phyloP scores from a whole-genome alignment of 148 eudicot species.

The Agrostemma githago region DNA sequence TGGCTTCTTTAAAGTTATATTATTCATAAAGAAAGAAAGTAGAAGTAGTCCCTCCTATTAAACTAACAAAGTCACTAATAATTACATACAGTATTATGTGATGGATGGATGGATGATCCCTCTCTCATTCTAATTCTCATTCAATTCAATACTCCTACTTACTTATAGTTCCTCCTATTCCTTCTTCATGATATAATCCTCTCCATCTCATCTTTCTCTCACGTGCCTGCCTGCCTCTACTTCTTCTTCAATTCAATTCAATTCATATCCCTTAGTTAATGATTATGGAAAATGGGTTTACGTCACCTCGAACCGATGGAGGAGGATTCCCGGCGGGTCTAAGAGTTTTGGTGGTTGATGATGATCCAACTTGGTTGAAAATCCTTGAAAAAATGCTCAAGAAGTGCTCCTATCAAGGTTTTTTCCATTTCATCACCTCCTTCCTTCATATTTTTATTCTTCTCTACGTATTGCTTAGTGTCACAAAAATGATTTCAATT shows the following conservation, averaged over 20 bases:
- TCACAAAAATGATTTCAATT: too few relatives aligned
- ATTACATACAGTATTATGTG: too few relatives aligned
- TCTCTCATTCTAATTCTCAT: too few relatives aligned
- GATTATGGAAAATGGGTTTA: constrained; percentile 56
- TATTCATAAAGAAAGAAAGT: too few relatives aligned
- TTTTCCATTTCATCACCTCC: background rate
- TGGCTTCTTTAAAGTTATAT: background rate
- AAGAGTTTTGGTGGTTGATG: constrained; percentile 90
- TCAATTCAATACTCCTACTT: background rate
- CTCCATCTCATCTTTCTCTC: constrained; percentile 13
- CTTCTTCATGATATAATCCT: constrained; percentile 12
- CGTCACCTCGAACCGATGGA: constrained; percentile 50
- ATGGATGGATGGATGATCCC: too few relatives aligned
- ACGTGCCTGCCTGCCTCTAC: constrained; percentile 3
- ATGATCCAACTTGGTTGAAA: constrained; percentile 86
- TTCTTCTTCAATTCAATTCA: too few relatives aligned
- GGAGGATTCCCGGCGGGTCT: constrained; percentile 68
- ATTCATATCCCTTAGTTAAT: constrained; percentile 4
- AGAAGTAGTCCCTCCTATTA: too few relatives aligned
- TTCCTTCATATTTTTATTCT: background rate
- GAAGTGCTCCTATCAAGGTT: constrained; percentile 93
- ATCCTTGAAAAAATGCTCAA: constrained; percentile 95
- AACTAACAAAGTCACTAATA: too few relatives aligned
- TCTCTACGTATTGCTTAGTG: background rate
- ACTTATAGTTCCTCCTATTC: constrained; percentile 9